A percentile compares a stretch with the other conserved stretches of the same genome.
These are phyloP conservation scores for Aspergillus jensenii DNA, from an alignment of 2,329 filamentous ascomycete species.

Conservation along the genomic window DNA sequence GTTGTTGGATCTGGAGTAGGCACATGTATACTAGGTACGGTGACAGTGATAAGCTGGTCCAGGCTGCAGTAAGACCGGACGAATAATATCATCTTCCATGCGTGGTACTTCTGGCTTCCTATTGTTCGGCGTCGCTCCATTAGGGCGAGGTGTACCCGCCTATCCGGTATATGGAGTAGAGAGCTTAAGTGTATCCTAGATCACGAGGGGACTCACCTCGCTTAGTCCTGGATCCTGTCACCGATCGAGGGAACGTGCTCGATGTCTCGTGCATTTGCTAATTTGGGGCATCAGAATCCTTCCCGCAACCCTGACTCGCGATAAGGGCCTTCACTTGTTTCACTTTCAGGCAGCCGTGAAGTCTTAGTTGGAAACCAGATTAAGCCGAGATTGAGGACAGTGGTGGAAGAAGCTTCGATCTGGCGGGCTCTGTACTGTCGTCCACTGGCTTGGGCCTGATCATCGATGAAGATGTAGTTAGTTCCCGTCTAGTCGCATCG, in stretches of 20 bases:
- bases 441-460: not conserved
- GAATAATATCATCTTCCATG: no score
- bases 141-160: no score
- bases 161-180: no score
- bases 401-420: not conserved
- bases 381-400: not conserved
- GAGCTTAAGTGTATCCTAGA: no score
- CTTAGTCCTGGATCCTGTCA: not conserved
- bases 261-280: not conserved
- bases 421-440: not conserved
- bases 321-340: slow-evolving; percentile 1
- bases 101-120: no score
- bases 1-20: no score
- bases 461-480: not conserved
- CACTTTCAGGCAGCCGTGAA: not conserved
- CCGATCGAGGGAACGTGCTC: not conserved
- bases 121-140: no score
- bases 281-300: not conserved
- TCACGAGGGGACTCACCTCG: not conserved
- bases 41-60: no score
- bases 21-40: no score
- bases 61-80: no score
- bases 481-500: not conserved
- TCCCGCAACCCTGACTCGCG: not conserved
- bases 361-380: not conserved